Percentiles rank a stretch among this genome's conserved stretches.
These are phyloP conservation scores for Ceratocystis smalleyi DNA, from an alignment of 2,329 filamentous ascomycete genomes.

Conservation along the genomic window DNA sequence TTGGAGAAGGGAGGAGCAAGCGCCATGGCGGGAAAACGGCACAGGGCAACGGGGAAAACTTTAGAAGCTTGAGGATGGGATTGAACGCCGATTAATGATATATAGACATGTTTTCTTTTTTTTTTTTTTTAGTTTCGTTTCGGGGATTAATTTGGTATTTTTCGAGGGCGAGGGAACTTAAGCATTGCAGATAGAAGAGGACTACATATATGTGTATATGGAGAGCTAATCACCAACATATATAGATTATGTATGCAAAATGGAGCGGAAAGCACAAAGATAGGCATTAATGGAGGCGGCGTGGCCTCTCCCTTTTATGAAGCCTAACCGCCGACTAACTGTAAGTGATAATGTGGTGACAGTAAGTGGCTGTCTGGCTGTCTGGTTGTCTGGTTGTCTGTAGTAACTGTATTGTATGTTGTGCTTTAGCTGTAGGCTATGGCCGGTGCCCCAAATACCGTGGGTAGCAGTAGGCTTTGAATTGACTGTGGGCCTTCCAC, in stretches of 20 bases:
- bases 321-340: background rate
- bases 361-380: background rate
- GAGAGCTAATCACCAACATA: background rate
- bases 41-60: background rate
- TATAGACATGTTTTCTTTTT: background rate
- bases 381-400: constrained; percentile 4
- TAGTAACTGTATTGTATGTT: constrained; percentile 3
- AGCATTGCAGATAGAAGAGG: background rate
- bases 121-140: background rate
- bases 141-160: constrained; percentile 6
- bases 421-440: background rate
- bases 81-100: background rate
- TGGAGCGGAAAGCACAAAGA: background rate
- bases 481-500: background rate
- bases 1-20: background rate
- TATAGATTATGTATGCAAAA: background rate
- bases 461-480: no score
- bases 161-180: background rate
- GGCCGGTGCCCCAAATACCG: background rate
- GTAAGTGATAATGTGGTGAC: background rate
- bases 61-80: background rate
- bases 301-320: background rate
- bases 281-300: background rate
- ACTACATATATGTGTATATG: no score
- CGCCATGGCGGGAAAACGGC: background rate